These are phyloP conservation scores for Pseudozyma pruni DNA, from an alignment of 1,284 basidiomycete species.

Conservation along the genomic window DNA sequence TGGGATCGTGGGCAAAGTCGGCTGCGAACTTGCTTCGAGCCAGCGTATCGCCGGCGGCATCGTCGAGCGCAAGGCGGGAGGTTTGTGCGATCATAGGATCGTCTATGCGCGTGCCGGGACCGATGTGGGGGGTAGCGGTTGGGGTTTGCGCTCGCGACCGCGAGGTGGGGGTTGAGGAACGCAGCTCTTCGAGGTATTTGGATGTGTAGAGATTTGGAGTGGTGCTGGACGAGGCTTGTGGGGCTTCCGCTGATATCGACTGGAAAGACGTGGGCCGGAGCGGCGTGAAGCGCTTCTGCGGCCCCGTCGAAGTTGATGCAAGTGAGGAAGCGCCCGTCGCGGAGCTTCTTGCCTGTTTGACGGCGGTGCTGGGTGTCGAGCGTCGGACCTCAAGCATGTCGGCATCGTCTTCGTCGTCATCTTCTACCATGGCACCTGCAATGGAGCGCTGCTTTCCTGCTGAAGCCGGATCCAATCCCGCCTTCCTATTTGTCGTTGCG, in stretches of 20 bases:
- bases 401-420: conserved; percentile 8
- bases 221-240: conserved; percentile 1
- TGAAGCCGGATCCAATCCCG: not conserved
- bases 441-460: not conserved
- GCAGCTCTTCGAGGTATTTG: conserved; percentile 35
- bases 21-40: conserved; percentile 25
- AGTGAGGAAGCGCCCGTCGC: not conserved
- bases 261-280: conserved; percentile 25
- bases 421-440: conserved; percentile 9
- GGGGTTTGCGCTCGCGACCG: conserved; percentile 23
- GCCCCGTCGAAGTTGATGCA: conserved; percentile 5
- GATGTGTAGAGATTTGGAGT: conserved; percentile 25
- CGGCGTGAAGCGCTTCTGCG: conserved; percentile 11
- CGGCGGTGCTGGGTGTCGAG: conserved; percentile 10
- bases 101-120: conserved; percentile 20
- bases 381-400: conserved; percentile 31
- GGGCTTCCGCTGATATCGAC: not conserved
- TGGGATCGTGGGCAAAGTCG: conserved; percentile 33
- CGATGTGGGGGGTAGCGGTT: not conserved
- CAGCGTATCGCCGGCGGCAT: conserved; percentile 7
- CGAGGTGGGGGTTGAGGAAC: conserved; percentile 27
- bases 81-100: conserved; percentile 30
- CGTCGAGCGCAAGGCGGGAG: conserved; percentile 8
- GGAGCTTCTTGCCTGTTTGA: conserved; percentile 13
- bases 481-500: not conserved